Evolutionary conservation across 2,329 filamentous ascomycete genomes (phyloP).

Genomic region (Geosmithia putterillii): DNA sequence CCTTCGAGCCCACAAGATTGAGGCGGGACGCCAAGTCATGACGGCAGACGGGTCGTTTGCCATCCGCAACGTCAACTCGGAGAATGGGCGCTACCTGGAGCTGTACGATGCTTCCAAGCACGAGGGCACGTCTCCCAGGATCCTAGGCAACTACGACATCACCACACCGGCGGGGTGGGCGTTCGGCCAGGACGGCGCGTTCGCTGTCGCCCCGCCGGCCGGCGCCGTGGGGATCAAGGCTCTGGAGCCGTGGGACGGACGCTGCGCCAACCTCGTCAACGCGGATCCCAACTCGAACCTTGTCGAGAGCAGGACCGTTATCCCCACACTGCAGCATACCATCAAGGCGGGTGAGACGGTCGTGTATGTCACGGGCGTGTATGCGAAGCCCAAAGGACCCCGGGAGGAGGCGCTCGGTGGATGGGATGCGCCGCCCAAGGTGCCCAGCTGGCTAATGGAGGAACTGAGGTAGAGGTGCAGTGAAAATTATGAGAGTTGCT

Average conservation of each 20-base stretch:
- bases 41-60: conserved; percentile 68
- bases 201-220: conserved; percentile 42
- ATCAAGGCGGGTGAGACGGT: conserved; percentile 42
- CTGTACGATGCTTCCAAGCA: conserved; percentile 28
- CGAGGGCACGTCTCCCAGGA: conserved; percentile 40
- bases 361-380: conserved; percentile 62
- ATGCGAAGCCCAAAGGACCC: conserved; percentile 50
- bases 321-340: conserved; percentile 56
- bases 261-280: conserved; percentile 54
- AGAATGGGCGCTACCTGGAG: conserved; percentile 36
- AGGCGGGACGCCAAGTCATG: conserved; percentile 47
- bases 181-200: conserved; percentile 37
- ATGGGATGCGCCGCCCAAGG: conserved; percentile 44
- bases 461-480: conserved; percentile 1
- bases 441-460: conserved; percentile 45
- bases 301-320: conserved; percentile 56
- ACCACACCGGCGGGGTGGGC: conserved; percentile 40
- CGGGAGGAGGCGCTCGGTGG: conserved; percentile 42
- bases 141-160: conserved; percentile 50
- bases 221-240: conserved; percentile 46
- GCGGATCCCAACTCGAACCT: conserved; percentile 73
- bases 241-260: conserved; percentile 32
- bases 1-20: conserved; percentile 50
- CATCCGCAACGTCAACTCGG: conserved; percentile 41
- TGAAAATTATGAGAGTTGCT: background rate